Base-by-base conservation (phyloP, 2,329 filamentous ascomycete species). In the Colletotrichum tamarilloi region DNA sequence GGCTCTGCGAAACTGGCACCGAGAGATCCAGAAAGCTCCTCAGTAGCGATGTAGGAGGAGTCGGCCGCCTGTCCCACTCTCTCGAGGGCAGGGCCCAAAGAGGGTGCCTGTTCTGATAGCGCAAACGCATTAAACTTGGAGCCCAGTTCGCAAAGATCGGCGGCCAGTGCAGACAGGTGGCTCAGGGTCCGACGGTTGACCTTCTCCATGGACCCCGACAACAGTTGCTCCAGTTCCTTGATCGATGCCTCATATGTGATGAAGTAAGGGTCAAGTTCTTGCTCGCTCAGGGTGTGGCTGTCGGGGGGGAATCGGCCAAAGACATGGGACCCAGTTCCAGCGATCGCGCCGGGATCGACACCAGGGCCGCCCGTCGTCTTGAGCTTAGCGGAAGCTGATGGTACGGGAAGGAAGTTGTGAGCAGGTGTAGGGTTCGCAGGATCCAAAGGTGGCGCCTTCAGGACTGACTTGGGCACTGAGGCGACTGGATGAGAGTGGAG, bases 121-220 rank as follows among this genome's bases (percentile, higher is more conserved):
- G 97, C 97, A 82, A 99, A 99, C 1, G 94, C 97, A 79, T 99
- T 99, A 82, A 97, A 98, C 74, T 95, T 91, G n/a, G 95, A 97
- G 8, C 97, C 97, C 9, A 99, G 88, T 80, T 99, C 97, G 77
- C 95, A 95, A 74, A 98, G 88, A 80, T 99, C 97, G 5, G 95
- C 90, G 3, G 95, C 95, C 62, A 98, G 86, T 5, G 93, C 92
- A 16, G 94, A 94, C 11, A 98, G 84, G 79, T 99, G 97, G 74
- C 92, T 94, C 7, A 99, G 85, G 6, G 95, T 95, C 46, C 97
- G 91, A 38, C 96, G 91, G 79, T 98, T 99, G 74, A 98, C 95
- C 82, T 97, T 98, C 81, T 99, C 97, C 87, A 99, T 98, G 6
- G 95, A 95, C 0, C 97, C 97, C 78, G 94, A 95, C 3, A 99